Base-by-base conservation (phyloP, 176 grass and related monocot species). In the Aegilops speltoides region DNA sequence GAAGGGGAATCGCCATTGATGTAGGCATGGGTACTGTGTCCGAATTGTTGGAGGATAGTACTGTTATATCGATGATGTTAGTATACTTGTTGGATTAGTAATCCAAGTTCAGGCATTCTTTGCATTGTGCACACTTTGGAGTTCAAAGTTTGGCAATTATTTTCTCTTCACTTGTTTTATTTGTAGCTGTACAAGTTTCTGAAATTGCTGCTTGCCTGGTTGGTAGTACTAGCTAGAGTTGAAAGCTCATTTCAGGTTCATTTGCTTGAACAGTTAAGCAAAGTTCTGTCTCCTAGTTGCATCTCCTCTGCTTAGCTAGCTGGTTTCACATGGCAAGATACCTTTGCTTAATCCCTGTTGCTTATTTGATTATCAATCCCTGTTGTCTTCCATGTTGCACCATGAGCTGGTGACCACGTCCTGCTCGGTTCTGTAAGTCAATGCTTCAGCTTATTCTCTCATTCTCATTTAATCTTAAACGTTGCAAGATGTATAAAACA, bases 61-160 rank as follows among this genome's bases (percentile, higher is more conserved):
- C 45, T 40, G 14, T 46, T 60, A 46, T 46, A n/a, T n/a, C n/a
- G 40, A 90, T 90, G 84, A 87, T 75, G 45, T 19, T 50, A 50
- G 46, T 83, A 60, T 87, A 67, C 66, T 83, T 79, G 54, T 66
- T 25, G 38, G 24, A 54, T 15, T 74, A 13, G 71, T 43, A 10
- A 43, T 43, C 41, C 0, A 11, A 43, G 8, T 10, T 10, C 70
- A 73, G 43, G 22, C 7, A 3, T 76, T 48, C 11, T 14, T 84
- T 84, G 9, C 28, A 78, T 7, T 77, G 25, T 7, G 34, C 14
- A 14, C 4, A 48, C 23, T 80, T 80, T 0, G 0, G 23, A 20
- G 9, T 20, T 80, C 23, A 66, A 28, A 25, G n/a, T 26, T 64
- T 22, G 19, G 62, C 12, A 2, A 48, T 48, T 63, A 2, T 46